Base-by-base conservation (phyloP, 2,329 filamentous ascomycete species). In the Fusarium palustre region DNA sequence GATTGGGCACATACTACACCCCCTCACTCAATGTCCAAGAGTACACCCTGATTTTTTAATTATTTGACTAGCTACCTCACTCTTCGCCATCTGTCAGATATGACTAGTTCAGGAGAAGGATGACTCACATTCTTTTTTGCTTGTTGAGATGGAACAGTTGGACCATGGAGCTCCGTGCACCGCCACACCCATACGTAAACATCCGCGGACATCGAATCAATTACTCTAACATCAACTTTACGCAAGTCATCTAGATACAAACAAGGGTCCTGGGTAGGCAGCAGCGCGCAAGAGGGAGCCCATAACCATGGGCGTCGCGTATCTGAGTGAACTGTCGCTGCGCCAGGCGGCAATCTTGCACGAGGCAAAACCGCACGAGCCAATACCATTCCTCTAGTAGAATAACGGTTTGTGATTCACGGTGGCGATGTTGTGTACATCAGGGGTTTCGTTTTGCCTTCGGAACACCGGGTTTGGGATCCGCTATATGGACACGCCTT, bases 401-500 rank as follows among this genome's bases (percentile, higher is more conserved):
- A n/a, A n/a, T 30, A 30, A 30, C 10, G 28, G 9, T 42, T 34
- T 46, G 34, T 47, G 33, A 65, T 53, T 61, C 62, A 61, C 50
- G 50, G 56, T 64, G 55, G 62, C 58, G 36, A 64, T 45, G 28
- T 46, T 43, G 45, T 48, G 59, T 59, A 24, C 49, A 36, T 24
- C 64, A 47, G 56, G 46, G 48, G 55, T 43, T 39, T 18, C 4
- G 15, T 30, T 30, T 30, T 30, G 10, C 28, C 28, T 39, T 64
- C 48, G 59, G 71, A 33, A 48, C 4, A 34, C 25, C 43, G 39
- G 57, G 47, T 30, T 30, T 41, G 22, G 38, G 10, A 61, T 49
- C 64, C 64, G 57, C 43, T 58, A 59, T 71, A 74, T 33, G 33
- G 53, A 57, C 71, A 74, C 62, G 15, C 71, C 68, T 63, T 41